phyloP scores from a whole-genome alignment of 2,329 filamentous ascomycete species.

The Achaetomium macrosporum region DNA sequence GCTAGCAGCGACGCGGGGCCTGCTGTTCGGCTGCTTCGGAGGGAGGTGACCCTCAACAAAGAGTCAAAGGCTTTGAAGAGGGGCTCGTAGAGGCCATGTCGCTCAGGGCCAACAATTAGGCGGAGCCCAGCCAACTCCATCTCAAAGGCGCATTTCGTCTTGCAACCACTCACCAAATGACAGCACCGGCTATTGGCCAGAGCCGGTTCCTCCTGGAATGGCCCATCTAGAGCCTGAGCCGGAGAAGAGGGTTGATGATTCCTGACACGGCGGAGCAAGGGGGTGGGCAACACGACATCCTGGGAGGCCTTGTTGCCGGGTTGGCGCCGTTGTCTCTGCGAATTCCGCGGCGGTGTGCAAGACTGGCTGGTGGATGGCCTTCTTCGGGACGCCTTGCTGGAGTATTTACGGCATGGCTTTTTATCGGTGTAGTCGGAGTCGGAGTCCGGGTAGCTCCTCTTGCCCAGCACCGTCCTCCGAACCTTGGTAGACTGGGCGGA shows the following conservation, averaged over 20 bases:
- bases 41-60: constrained; percentile 37
- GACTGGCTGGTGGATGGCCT: constrained; percentile 1
- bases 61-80: constrained; percentile 41
- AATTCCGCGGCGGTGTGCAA: constrained; percentile 10
- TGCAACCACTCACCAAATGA: constrained; percentile 6
- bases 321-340: constrained; percentile 12
- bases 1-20: constrained; percentile 38
- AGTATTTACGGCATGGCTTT: constrained; percentile 19
- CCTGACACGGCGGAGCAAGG: constrained; percentile 29
- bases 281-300: constrained; percentile 29
- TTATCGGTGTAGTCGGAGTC: constrained; percentile 17
- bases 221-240: constrained; percentile 4
- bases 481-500: background rate
- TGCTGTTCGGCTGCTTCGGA: constrained; percentile 22
- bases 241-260: constrained; percentile 29
- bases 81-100: constrained; percentile 38
- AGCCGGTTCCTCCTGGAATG: background rate
- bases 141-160: constrained; percentile 27
- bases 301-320: constrained; percentile 16
- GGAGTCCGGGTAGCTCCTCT: constrained; percentile 14
- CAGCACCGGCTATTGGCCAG: constrained; percentile 9
- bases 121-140: constrained; percentile 33
- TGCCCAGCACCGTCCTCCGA: constrained; percentile 13
- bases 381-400: constrained; percentile 15
- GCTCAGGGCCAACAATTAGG: constrained; percentile 25